Base-by-base conservation (phyloP, 495 filamentous ascomycete genomes). In the Lasiosphaeria miniovina region DNA sequence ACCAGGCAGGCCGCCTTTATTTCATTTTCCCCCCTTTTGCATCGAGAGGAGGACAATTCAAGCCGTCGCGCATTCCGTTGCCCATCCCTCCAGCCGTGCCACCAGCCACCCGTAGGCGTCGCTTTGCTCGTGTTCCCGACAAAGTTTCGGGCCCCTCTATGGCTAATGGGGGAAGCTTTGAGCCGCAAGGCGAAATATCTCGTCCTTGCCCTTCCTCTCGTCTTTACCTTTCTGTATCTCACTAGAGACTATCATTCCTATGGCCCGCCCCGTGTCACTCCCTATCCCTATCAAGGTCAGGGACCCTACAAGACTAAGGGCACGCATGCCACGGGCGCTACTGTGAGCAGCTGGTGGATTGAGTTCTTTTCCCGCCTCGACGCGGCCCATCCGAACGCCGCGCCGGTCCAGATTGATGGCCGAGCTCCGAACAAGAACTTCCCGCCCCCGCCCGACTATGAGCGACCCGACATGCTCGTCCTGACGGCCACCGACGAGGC, bases 341-440 rank as follows among this genome's bases (percentile, higher is more conserved):
- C 24, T n/a, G 32, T 32, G 6, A 60, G 45, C 61, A 57, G 41
- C 32, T 66, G 53, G 36, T 66, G 64, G 64, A 34, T 35, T 50
- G 61, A 63, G 38, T 63, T 66, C 56, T 66, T 63, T 40, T 36
- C 57, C 4, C 61, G 60, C 17, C 53, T 66, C 41, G 61, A 60
- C 38, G 43, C 33, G 2, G 57, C 46, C 3, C 64, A 57, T 4
- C 53, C 58, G 10, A 31, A 49, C 10, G 54, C 57, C 10, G 17
- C 32, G 1, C 41, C 53, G 2, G 33, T 58, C 14, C 24, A 49
- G 33, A 43, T 63, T 17, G 38, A 52, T 12, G 50, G 32, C 4
- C 6, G 31, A 11, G 57, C 10, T 10, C 11, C 40, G 3, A 55
- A n/a, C 4, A 14, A 54, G 11, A 56, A 58, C 55, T 66, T 58